Evolutionary conservation across 495 filamentous ascomycete genomes (phyloP), one percentile per base, ranked within the genome.

Genomic region (Cairneyella variabilis): DNA sequence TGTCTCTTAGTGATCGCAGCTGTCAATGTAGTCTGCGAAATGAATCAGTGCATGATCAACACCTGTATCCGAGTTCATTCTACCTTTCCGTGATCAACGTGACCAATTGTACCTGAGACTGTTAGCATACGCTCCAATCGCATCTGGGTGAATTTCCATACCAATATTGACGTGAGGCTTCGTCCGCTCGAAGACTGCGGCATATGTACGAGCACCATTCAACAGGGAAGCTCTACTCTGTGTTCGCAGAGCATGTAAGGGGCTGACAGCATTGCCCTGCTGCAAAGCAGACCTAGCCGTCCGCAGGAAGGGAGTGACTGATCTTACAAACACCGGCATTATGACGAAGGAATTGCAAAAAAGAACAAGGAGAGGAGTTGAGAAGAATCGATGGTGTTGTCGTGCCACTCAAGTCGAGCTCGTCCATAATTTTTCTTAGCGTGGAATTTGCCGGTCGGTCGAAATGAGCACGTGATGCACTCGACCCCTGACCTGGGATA

Each of bases 51-150:
- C 6, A 3, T 59, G 54, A 44, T 28, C 25, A 3, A n/a, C 11
- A 51, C 10, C 9, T 17, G 6, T 26, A 26, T 5, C 28, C 25
- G 22, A 48, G 20, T 38, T 32, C 9, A 0, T 21, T 48, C 61
- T 71, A 95, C 92, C 86, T 98, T 98, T 76, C 93, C 93, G 73
- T 98, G 93, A 82, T 98, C 93, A 71, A 98, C 93, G 76, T 98
- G 93, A 58, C 93, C 93, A 75, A 98, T 98, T 60, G 93, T 98
- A 71, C 91, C 88, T 92, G 57, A 38, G 30, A 26, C 23, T 1
- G 20, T 62, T 23, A 62, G 54, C 40, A 45, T 10, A 51, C 42
- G 17, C 17, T 36, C 34, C n/a, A 36, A 21, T n/a, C 18, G 38
- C 53, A 51, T 22, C 25, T n/a, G 20, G 9, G 9, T 23, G 27